Evolutionary conservation across 306 rosid species (phyloP).

Genomic region (Crataegus laevigata): DNA sequence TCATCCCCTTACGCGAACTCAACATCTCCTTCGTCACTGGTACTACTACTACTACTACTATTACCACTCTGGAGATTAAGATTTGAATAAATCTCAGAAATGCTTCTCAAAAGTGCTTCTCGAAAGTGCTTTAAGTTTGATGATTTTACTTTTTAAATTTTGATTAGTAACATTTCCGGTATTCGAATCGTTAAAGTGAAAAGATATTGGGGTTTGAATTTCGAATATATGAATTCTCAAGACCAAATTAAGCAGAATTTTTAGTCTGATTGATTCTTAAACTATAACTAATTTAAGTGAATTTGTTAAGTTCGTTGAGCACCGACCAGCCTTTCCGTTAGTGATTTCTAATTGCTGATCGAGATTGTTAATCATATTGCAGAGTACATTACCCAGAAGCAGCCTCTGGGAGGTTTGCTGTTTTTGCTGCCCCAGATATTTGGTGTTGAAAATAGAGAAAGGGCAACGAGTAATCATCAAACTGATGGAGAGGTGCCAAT

Average conservation of each 20-base stretch:
- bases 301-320: not conserved
- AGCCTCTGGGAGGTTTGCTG: constrained; percentile 85
- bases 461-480: constrained; percentile 21
- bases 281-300: not conserved
- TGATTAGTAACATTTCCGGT: not conserved
- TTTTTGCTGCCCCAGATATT: constrained; percentile 76
- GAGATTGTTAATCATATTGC: constrained; percentile 27
- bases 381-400: constrained; percentile 71
- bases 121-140: not conserved
- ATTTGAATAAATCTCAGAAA: not conserved
- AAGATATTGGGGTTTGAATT: not conserved
- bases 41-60: constrained; percentile 21
- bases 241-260: not conserved
- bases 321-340: not conserved
- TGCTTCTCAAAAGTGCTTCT: not conserved
- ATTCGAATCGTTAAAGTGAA: not conserved
- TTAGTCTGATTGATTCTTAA: not conserved
- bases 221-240: not conserved
- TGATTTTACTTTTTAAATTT: not conserved
- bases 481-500: constrained; percentile 32
- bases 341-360: not conserved
- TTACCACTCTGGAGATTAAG: not conserved
- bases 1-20: constrained; percentile 79
- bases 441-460: constrained; percentile 37
- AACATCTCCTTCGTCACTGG: constrained; percentile 74